phyloP scores from a whole-genome alignment of 2,329 filamentous ascomycete genomes.

The Xylariaceae sp. region DNA sequence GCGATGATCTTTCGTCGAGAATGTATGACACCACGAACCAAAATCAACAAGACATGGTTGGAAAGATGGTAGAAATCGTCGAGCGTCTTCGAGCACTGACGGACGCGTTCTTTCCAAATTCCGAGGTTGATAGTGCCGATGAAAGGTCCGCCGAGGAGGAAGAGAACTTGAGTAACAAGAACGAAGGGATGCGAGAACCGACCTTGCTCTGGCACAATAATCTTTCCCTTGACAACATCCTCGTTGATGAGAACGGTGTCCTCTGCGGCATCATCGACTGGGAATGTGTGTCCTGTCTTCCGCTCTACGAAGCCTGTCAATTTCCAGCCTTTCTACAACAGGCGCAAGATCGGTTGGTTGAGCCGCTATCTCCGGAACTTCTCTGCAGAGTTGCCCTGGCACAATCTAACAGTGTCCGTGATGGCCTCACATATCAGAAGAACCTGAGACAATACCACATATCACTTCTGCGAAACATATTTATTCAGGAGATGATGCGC shows the following conservation, averaged over 20 bases:
- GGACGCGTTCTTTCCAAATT: conserved; percentile 16
- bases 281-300: conserved; percentile 38
- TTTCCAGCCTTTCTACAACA: conserved; percentile 37
- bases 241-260: conserved; percentile 37
- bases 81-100: conserved; percentile 25
- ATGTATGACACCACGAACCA: conserved; percentile 1
- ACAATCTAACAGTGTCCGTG: background rate
- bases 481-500: conserved; percentile 29
- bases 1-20: conserved; percentile 23
- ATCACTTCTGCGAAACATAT: conserved; percentile 30
- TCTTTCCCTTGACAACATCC: conserved; percentile 39
- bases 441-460: conserved; percentile 29
- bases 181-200: conserved; percentile 4
- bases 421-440: conserved; percentile 19
- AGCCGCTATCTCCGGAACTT: conserved; percentile 16
- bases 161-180: background rate
- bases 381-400: conserved; percentile 1
- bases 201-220: conserved; percentile 39
- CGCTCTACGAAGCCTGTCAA: conserved; percentile 36
- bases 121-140: background rate
- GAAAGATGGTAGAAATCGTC: conserved; percentile 23
- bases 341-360: conserved; percentile 17
- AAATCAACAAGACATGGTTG: conserved; percentile 8
- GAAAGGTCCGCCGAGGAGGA: conserved; percentile 11
- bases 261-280: conserved; percentile 39